Evolutionary conservation across 225 moss, liverwort and hornwort species (phyloP).

Genomic region (Physcomitrellopsis africana): DNA sequence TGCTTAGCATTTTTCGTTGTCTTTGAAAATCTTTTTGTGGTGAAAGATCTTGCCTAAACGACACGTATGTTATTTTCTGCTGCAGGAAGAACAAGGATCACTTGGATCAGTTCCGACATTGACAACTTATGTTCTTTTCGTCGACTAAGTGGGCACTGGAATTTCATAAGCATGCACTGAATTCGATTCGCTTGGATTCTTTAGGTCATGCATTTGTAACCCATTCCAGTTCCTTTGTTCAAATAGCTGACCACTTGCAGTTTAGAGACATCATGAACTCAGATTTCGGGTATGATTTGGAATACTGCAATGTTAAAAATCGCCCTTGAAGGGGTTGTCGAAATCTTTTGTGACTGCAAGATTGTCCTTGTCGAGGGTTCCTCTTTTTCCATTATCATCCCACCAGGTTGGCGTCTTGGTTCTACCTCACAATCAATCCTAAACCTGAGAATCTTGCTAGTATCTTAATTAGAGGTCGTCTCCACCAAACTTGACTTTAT

Average conservation of each 20-base stretch:
- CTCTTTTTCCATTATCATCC: neutral
- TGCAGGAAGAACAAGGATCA: conserved; percentile 63
- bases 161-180: conserved; percentile 1
- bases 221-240: neutral
- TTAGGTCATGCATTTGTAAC: neutral
- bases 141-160: neutral
- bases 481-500: neutral
- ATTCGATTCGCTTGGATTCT: neutral
- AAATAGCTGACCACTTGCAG: neutral
- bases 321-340: neutral
- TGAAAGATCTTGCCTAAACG: conserved; percentile 13
- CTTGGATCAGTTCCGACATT: conserved; percentile 53
- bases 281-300: neutral
- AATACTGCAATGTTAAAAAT: neutral
- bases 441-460: neutral
- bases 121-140: neutral
- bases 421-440: neutral
- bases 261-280: neutral
- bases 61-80: conserved; percentile 10
- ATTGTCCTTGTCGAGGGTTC: neutral
- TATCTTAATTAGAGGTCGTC: neutral
- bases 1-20: neutral
- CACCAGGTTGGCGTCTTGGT: neutral
- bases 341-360: neutral
- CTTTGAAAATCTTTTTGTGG: neutral